Conservation (phyloP, 305 asterid species). For the Fraxinus platypoda region DNA sequence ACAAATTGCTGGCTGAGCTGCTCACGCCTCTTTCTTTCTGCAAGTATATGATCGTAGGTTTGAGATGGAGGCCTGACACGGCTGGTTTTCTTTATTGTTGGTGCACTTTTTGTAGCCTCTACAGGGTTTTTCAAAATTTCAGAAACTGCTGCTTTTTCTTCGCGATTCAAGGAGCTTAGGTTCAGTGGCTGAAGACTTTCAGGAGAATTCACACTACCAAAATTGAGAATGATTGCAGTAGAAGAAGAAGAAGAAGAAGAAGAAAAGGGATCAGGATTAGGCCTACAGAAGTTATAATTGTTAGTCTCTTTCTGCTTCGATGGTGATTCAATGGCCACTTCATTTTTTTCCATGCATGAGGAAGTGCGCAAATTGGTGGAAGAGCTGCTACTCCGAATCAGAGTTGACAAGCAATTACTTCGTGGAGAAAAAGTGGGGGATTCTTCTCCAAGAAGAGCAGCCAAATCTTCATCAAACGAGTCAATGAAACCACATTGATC, state of each 20-base stretch:
- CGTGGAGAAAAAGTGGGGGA: conserved; percentile 18
- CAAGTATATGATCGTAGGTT: conserved; percentile 53
- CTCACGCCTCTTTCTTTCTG: conserved; percentile 61
- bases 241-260: conserved; percentile 15
- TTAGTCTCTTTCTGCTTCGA: not conserved
- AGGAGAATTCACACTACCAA: conserved; percentile 23
- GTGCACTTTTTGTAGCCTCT: conserved; percentile 18
- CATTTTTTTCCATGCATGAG: not conserved
- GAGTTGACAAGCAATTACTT: conserved; percentile 10
- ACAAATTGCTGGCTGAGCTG: conserved; percentile 53
- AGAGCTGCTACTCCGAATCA: conserved; percentile 11
- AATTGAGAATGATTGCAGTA: conserved; percentile 30
- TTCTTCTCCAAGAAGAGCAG: conserved; percentile 29
- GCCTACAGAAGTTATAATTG: not conserved
- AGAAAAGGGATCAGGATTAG: not conserved
- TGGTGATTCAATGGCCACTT: not conserved
- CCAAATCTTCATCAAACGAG: conserved; percentile 35
- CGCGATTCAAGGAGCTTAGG: not conserved
- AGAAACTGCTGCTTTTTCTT: conserved; percentile 21
- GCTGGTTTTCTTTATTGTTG: conserved; percentile 26
- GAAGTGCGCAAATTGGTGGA: conserved; percentile 9
- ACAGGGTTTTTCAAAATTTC: conserved; percentile 22
- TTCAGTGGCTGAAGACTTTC: conserved; percentile 10
- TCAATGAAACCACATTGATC: conserved; percentile 34
- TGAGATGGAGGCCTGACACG: conserved; percentile 52